Evolutionary conservation across 1,284 basidiomycete genomes (phyloP), one percentile per base, ranked within the genome.

Genomic region (Singerocomus rubriflavus): DNA sequence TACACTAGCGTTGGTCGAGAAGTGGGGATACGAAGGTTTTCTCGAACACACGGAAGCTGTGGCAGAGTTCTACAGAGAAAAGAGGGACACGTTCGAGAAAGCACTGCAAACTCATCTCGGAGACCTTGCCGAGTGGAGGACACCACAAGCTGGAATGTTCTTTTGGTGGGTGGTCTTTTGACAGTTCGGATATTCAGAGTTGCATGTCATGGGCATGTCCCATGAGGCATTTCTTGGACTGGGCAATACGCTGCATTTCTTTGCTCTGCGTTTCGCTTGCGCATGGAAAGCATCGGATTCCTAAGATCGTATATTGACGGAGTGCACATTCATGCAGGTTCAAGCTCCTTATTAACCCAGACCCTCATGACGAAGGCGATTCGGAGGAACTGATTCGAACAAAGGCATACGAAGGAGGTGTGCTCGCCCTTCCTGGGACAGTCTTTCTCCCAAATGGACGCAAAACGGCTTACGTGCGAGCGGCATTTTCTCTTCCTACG

Each of bases 81-180:
- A 92, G 63, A 77, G 93, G 21, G 85, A 92, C 64, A 73, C 83
- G 9, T 97, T 98, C 66, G 89, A 94, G 65, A 67, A 69, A 1
- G 84, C 87, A 31, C 86, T 94, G 68, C 73, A 79, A 50, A 81
- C 79, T 63, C 79, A 95, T 63, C 78, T 98, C 29, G 75, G 74
- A 48, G 90, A 84, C 2, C 71, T 94, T 21, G 92, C 84, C 5
- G 84, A 87, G 57, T 98, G 94, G 93, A 80, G 74, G 36, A 76
- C 79, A 1, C 95, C 95, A 0, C 85, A 91, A 46, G 90, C 94
- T 3, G 94, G 94, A 55, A 89, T 93, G 88, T 93, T 94, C 72
- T 82, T 91, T 63, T 94, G 91, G 91, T 88, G 63, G 21, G 21
- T 21, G 53, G 82, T 75, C 50, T 46, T 66, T 67, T 60, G 41